Evolutionary conservation across 176 grass and related monocot genomes (phyloP), one percentile per base, ranked within the genome.

Genomic region (Avena atlantica): DNA sequence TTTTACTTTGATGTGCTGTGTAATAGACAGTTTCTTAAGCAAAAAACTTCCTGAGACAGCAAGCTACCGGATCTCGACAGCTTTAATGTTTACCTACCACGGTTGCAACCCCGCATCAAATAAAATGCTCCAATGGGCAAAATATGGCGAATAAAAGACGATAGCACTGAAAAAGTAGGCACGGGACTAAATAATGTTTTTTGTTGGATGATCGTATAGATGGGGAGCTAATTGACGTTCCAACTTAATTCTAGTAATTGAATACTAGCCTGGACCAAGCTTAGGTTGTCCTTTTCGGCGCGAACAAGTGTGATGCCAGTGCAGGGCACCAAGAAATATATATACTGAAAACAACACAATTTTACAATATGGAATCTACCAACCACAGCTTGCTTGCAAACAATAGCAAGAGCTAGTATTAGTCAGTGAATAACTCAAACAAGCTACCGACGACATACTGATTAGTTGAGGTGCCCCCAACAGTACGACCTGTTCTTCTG

Each of bases 31-130:
- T 83, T 62, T 78, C 52, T 62, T 37, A 37, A 81, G 20, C 2
- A 67, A 65, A 83, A 78, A 87, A 75, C 2, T 4, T 34, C 3
- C 12, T 78, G 53, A 49, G 60, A 70, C 63, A 20, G 81, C 85
- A 70, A 81, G 69, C 70, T 84, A 81, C 60, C 60, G 29, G 15
- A 44, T 86, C 17, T 44, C 15, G 49, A 62, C 31, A 75, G 5
- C 42, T 77, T 85, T 60, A 36, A 29, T 15, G 52, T 49, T 63
- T 75, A 91, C 68, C 89, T 84, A 84, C 81, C 76, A 80, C 44
- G 16, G 4, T 23, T 47, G 12, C 67, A 69, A 76, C 37, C 79
- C 72, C 12, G 81, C 80, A 25, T 36, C 65, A 52, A 76, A 68
- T 12, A 75, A 82, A 75, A 45, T 68, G 12, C 56, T 59, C 11